Conservation (phyloP, 345 rosid genomes). For the Raphanus sativus region DNA sequence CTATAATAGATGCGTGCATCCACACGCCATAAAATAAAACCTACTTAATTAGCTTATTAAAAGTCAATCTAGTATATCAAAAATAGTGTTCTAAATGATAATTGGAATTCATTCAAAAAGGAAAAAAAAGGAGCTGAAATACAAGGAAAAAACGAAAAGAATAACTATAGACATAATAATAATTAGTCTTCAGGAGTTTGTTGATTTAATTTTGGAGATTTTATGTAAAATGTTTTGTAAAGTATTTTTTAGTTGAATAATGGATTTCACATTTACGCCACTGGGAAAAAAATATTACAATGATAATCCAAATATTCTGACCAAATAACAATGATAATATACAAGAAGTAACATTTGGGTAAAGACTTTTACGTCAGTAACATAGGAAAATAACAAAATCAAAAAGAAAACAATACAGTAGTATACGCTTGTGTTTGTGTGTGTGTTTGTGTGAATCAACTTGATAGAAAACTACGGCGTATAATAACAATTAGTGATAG, state of each 20-base stretch:
- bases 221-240: neutral
- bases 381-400: neutral
- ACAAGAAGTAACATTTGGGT: neutral
- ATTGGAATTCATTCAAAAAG: neutral
- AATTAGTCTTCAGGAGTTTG: neutral
- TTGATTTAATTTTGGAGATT: neutral
- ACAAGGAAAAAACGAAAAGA: neutral
- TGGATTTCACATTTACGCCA: neutral
- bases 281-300: neutral
- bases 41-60: neutral
- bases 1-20: slow-evolving; percentile 8
- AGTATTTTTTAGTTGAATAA: neutral
- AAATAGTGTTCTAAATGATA: neutral
- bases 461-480: slow-evolving; percentile 13
- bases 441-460: neutral
- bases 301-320: neutral
- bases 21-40: slow-evolving; percentile 16
- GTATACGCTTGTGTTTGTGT: slow-evolving; percentile 8
- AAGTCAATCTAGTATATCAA: neutral
- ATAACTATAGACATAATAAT: neutral
- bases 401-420: neutral
- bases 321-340: neutral
- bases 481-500: neutral
- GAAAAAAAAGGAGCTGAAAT: neutral
- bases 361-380: slow-evolving; percentile 4